Evolutionary conservation across 257 asterid genomes (phyloP).

Genomic region (Solanum tacnaense): DNA sequence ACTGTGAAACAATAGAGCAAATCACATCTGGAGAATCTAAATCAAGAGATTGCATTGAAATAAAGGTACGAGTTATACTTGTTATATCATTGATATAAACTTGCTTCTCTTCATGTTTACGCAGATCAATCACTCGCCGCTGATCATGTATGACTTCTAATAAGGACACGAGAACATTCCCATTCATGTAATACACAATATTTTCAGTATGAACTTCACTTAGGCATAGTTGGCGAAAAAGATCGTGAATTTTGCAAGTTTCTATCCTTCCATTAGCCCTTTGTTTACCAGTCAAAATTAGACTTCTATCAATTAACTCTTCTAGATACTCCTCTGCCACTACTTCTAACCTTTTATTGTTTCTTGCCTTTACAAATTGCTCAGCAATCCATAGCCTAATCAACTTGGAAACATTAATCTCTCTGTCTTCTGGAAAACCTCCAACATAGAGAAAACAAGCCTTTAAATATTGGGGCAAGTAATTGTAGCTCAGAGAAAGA

Average conservation of each 20-base stretch:
- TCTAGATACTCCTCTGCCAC: neutral
- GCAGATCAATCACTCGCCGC: neutral
- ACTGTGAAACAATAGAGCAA: neutral
- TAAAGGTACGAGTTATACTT: neutral
- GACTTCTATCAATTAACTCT: neutral
- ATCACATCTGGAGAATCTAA: neutral
- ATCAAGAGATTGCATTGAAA: neutral
- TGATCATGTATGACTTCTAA: neutral
- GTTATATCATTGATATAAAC: neutral
- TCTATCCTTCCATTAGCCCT: neutral
- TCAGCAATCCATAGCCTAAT: constrained; percentile 2
- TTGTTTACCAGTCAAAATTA: neutral
- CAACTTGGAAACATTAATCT: neutral
- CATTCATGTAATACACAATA: neutral
- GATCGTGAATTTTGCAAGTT: neutral
- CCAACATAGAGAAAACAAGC: neutral
- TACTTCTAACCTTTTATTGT: neutral
- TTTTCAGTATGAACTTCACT: neutral
- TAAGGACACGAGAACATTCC: neutral
- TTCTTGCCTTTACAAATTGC: neutral
- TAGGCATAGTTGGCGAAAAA: neutral
- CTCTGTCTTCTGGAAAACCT: neutral
- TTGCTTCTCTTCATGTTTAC: neutral
- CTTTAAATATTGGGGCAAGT: neutral
- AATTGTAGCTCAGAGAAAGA: neutral